Percentiles rank a stretch among this genome's conserved stretches.
These are phyloP conservation scores for Leptographium lundbergii DNA, from an alignment of 2,329 filamentous ascomycete genomes.

Conservation along the genomic window DNA sequence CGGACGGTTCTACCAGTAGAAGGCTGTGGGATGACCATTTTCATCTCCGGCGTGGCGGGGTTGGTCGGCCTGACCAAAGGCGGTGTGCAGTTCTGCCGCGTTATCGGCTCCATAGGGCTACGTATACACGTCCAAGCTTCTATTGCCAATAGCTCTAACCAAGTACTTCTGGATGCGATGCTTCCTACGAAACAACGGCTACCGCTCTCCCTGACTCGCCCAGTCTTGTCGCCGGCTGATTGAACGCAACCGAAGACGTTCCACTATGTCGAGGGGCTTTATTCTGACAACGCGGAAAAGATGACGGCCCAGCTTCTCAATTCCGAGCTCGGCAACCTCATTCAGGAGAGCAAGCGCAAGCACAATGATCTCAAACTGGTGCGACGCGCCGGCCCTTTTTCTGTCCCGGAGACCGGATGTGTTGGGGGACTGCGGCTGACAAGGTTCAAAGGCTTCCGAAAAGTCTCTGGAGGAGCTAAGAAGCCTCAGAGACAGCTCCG, in stretches of 20 bases:
- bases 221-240: not conserved
- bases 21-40: not conserved
- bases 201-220: not conserved
- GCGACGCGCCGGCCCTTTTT: not conserved
- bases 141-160: not conserved
- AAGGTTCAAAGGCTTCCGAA: slow-evolving; percentile 61
- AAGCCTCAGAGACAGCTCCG: slow-evolving; percentile 57
- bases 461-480: slow-evolving; percentile 87
- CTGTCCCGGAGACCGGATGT: not conserved
- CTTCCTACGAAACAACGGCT: not conserved
- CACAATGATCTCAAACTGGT: slow-evolving; percentile 80
- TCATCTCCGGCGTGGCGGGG: not conserved
- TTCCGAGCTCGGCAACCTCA: slow-evolving; percentile 77
- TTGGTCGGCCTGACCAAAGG: slow-evolving; percentile 1
- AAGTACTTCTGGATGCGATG: not conserved
- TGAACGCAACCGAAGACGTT: not conserved
- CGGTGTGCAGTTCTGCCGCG: slow-evolving; percentile 10
- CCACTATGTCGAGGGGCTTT: slow-evolving; percentile 10
- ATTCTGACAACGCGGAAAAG: slow-evolving; percentile 20
- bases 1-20: not conserved
- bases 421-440: not conserved
- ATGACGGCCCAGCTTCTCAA: slow-evolving; percentile 89
- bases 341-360: slow-evolving; percentile 93
- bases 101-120: slow-evolving; percentile 45
- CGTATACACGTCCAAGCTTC: slow-evolving; percentile 52